Evolutionary conservation across 305 asterid genomes (phyloP), one percentile per base, ranked within the genome.

Genomic region (Ilex paraguariensis): DNA sequence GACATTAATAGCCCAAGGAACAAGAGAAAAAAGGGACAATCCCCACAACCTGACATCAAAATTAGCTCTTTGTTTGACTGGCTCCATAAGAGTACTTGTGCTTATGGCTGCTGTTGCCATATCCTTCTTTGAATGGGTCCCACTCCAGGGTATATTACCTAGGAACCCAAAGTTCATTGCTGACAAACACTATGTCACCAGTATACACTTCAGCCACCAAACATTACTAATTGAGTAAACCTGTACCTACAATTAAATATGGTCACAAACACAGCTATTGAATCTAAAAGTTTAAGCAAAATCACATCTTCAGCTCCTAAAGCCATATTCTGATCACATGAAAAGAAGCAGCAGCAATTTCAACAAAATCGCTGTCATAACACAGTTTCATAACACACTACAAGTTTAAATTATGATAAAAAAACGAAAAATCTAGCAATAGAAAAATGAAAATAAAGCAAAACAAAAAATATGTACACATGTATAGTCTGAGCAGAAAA

Each of bases 1-100:
- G 62, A 84, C 72, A 68, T 69, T 74, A 59, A 74, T 60, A 65
- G 84, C 87, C 96, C 95, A 83, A 17, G 95, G 94, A 67, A 82
- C 54, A 45, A 88, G 31, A 54, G 88, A 72, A 42, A 74, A 59
- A 68, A 77, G 56, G 31, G 91, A 76, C 90, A 77, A 73, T 31
- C 81, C 77, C 88, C 85, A 82, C 76, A 85, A 65, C 68, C 73
- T 70, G 72, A 77, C 62, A 45, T 75, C 80, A 58, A 62, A 36
- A 57, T 56, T 51, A 57, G 78, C 60, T 60, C 67, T 73, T 75
- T 77, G 82, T 54, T 74, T 62, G 40, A 79, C 73, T 56, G 75
- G 60, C 64, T 82, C 77, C 62, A 67, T 64, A 31, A 67, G 45
- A 57, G 83, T 67, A 73, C 65, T 46, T 48, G 80, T 36, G 33